Evolutionary conservation across 345 rosid species (phyloP).

Genomic region (Fremontodendron californicum): DNA sequence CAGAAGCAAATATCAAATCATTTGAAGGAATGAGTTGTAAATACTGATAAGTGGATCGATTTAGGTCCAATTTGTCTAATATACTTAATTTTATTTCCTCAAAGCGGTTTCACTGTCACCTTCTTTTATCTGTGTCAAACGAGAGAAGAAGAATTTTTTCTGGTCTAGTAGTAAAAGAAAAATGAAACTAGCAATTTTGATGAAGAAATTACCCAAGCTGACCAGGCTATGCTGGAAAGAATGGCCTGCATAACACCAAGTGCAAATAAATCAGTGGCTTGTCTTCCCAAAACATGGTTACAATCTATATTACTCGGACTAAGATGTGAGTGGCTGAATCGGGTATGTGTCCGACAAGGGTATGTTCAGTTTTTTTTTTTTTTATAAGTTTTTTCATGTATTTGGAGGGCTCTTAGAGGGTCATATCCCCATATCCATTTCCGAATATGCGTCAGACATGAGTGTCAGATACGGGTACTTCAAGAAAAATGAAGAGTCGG

Average conservation of each 20-base stretch:
- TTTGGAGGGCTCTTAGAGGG: too few relatives aligned
- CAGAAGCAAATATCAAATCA: neutral
- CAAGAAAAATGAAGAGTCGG: too few relatives aligned
- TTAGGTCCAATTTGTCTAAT: neutral
- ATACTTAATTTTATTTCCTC: neutral
- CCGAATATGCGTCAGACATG: too few relatives aligned
- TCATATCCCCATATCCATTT: too few relatives aligned
- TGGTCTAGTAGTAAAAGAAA: neutral
- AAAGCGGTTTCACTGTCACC: neutral
- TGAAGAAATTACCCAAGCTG: slow-evolving; percentile 57
- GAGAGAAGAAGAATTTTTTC: neutral
- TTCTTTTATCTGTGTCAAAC: neutral
- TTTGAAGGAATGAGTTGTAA: neutral
- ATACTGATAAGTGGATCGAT: neutral
- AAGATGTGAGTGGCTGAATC: too few relatives aligned
- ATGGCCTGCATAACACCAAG: slow-evolving; percentile 44
- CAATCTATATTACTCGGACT: too few relatives aligned
- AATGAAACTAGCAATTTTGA: neutral
- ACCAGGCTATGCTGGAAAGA: slow-evolving; percentile 68
- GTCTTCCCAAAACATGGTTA: neutral
- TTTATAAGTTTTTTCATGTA: too few relatives aligned
- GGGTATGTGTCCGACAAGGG: too few relatives aligned
- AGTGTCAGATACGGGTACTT: too few relatives aligned
- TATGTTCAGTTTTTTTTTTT: too few relatives aligned
- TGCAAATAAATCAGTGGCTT: neutral